Evolutionary conservation across 2,329 filamentous ascomycete species (phyloP), one percentile per base, ranked within the genome.

Genomic region (Aspergillus brunneoviolaceus): DNA sequence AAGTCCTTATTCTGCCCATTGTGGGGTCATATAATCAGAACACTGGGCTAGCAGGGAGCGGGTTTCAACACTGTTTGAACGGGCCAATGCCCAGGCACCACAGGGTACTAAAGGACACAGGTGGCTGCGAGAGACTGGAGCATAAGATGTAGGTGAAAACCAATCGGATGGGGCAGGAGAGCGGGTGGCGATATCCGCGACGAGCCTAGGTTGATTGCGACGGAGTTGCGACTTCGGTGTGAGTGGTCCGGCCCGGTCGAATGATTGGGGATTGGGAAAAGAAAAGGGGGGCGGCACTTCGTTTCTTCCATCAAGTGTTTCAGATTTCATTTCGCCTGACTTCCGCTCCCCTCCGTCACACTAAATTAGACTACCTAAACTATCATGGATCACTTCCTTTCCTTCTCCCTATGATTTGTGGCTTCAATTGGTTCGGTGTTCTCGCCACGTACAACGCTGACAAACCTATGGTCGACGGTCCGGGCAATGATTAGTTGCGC

Each of bases 141-240:
- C 3, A 27, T 49, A 11, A 47, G 52, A 55, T 45, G 42, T 33
- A 23, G n/a, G 10, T 45, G 11, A 21, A 29, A 7, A 7, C 53
- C 53, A 55, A 55, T 55, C 53, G 53, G 53, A 48, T 21, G 42
- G 3, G 27, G 3, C 53, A 21, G 42, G 27, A 35, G 12, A 49
- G 45, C 53, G 53, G 53, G 53, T 55, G 53, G 53, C 53, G 19
- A 55, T 55, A 45, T 55, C 45, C 53, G 29, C 48, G 45, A 55
- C 53, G 52, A 29, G 27, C 7, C 27, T 9, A 39, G 21, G 51
- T 31, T 12, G 25, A 45, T 47, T 35, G 12, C 10, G 42, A 23
- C 23, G 23, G 23, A 39, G n/a, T 27, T 27, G 25, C 27, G 27
- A 29, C 27, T 27, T 27, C 19, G 23, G 23, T 27, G n/a, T 55